Evolutionary conservation across 2,329 filamentous ascomycete genomes (phyloP).

Genomic region (Penicillium sclerotigenum): DNA sequence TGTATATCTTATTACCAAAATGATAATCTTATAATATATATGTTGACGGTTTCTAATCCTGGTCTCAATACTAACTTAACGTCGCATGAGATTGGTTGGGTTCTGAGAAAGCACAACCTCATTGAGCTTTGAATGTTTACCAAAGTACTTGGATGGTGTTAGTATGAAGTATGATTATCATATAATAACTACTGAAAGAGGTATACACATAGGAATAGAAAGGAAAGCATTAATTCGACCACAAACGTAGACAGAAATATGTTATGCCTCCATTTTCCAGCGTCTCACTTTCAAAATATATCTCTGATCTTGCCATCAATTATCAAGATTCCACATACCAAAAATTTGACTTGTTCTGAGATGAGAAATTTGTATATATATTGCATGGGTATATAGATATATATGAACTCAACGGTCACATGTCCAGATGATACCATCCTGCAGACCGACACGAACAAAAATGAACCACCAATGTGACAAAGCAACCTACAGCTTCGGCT

Average conservation of each 20-base stretch:
- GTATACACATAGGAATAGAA: no score
- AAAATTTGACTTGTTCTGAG: not conserved
- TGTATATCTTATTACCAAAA: not conserved
- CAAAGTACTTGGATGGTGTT: not conserved
- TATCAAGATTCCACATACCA: not conserved
- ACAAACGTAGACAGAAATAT: no score
- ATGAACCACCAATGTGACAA: not conserved
- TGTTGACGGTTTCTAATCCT: not conserved
- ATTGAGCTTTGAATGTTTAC: not conserved
- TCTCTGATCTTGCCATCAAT: not conserved
- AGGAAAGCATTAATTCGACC: no score
- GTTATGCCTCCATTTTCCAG: no score
- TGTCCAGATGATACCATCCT: not conserved
- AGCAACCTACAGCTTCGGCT: conserved; percentile 40
- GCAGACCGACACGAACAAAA: not conserved
- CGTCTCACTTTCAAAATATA: not conserved
- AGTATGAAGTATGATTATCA: no score
- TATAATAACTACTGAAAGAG: no score
- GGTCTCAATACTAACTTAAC: not conserved
- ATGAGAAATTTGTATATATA: not conserved
- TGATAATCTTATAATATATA: not conserved
- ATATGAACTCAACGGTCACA: not conserved
- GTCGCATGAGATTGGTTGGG: not conserved
- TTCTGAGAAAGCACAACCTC: not conserved
- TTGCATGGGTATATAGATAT: conserved; percentile 14